phyloP scores from a whole-genome alignment of 2,329 filamentous ascomycete genomes.

The Aspergillus ibericus region DNA sequence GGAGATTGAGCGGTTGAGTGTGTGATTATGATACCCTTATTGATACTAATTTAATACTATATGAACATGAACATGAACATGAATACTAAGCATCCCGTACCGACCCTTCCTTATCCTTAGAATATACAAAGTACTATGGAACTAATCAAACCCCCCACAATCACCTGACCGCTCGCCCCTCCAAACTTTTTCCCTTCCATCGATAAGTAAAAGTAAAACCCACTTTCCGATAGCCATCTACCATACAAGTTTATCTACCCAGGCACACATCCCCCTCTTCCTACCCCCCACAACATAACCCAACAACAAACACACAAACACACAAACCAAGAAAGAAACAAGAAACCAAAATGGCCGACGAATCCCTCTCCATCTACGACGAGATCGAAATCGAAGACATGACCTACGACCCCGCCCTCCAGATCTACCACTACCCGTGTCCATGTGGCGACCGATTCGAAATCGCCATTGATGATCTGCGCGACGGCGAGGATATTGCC shows the following conservation, averaged over 20 bases:
- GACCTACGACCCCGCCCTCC: constrained; percentile 77
- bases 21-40: constrained; percentile 11
- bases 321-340: neutral
- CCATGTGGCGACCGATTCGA: constrained; percentile 97
- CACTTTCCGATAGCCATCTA: too few species aligned
- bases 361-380: constrained; percentile 79
- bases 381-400: constrained; percentile 99
- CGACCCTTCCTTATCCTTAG: too few species aligned
- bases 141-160: constrained; percentile 15
- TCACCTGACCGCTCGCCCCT: constrained; percentile 28
- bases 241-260: neutral
- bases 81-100: too few species aligned
- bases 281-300: neutral
- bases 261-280: neutral
- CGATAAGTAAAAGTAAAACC: constrained; percentile 4
- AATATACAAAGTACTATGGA: too few species aligned
- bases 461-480: constrained; percentile 78
- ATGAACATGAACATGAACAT: too few species aligned
- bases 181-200: constrained; percentile 26
- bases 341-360: constrained; percentile 56
- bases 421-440: constrained; percentile 95
- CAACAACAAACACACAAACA: neutral
- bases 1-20: constrained; percentile 31
- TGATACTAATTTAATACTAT: neutral
- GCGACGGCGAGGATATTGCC: constrained; percentile 89